Base-by-base conservation (phyloP, 768 basidiomycete species). In the Gyrodon lividus region DNA sequence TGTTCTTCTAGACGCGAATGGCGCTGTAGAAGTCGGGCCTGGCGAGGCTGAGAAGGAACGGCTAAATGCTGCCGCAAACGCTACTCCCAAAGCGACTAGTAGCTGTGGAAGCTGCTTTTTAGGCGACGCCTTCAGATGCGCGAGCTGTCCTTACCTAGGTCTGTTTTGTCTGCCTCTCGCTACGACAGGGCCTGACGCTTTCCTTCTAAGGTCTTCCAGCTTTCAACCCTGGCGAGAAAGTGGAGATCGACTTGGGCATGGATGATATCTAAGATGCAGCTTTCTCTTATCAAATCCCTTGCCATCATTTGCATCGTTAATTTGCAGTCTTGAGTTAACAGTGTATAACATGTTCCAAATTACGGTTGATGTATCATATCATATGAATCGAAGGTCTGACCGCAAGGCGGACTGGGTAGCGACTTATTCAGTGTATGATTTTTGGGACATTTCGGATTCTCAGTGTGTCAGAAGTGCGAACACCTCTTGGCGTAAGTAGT, bases 171-270 rank as follows among this genome's bases (percentile, higher is more conserved):
- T 14, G 39, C 26, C 31, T 37, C 46, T 50, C 48, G 26, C 34
- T 48, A 19, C 14, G 14, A 23, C 52, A 24, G 54, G 34, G 54
- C 55, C 20, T 58, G 47, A 57, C 23, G 28, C 42, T 54, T 33
- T 26, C 35, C n/a, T 12, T 26, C 38, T n/a, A 60, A 98, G 96
- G 97, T 59, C 80, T 98, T 24, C 97, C 97, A 41, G 92, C 96
- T 12, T 98, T 99, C 77, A 90, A 96, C 70, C 96, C 97, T 2
- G 97, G 97, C 50, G 93, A 98, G 75, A 96, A 98, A 74, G 93
- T 99, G 23, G 87, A 92, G 76, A 90, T 95, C 54, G 82, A 88
- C 64, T 79, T 94, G 54, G 82, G 79, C 45, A 90, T 89, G 85
- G 93, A 95, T 68, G 93, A 97, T 69, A 46, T 57, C 39, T 33